A percentile compares a stretch with the other conserved stretches of the same genome.
Evolutionary conservation across 805 yeast genomes (phyloP).

Genomic region (Ogataea trehalophila): DNA sequence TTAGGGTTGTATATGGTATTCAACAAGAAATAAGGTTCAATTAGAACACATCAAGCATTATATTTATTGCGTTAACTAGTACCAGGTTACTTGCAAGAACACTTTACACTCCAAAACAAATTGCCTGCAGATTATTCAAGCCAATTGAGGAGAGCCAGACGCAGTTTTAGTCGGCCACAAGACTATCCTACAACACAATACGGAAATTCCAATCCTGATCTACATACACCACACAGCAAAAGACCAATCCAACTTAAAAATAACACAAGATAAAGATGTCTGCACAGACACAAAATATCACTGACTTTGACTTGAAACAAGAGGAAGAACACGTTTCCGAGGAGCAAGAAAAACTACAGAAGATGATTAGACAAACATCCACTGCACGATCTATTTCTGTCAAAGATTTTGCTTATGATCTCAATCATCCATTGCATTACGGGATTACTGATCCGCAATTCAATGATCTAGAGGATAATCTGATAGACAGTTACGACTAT

Average conservation of each 20-base stretch:
- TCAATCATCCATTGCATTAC: conserved; percentile 62
- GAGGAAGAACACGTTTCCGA: background rate
- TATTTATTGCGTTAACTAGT: background rate
- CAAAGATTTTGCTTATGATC: conserved; percentile 79
- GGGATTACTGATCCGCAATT: conserved; percentile 37
- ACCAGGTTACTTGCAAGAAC: background rate
- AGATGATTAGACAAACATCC: background rate
- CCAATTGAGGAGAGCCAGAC: too few species aligned
- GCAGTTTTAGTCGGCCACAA: too few species aligned
- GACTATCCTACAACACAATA: too few species aligned
- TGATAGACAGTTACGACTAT: conserved; percentile 3
- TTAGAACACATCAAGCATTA: background rate
- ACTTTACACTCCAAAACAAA: too few species aligned
- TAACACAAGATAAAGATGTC: background rate
- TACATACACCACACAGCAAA: background rate
- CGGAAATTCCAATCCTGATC: too few species aligned
- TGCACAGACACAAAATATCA: too few species aligned
- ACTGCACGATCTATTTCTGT: conserved; percentile 38
- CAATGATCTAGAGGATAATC: background rate
- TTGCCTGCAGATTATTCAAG: too few species aligned
- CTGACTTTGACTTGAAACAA: too few species aligned
- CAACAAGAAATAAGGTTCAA: too few species aligned
- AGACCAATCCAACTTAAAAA: background rate
- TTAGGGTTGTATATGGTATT: too few species aligned
- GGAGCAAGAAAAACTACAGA: background rate